Evolutionary conservation across 208 protist genomes (phyloP).

Genomic region (Leishmania turanica): DNA sequence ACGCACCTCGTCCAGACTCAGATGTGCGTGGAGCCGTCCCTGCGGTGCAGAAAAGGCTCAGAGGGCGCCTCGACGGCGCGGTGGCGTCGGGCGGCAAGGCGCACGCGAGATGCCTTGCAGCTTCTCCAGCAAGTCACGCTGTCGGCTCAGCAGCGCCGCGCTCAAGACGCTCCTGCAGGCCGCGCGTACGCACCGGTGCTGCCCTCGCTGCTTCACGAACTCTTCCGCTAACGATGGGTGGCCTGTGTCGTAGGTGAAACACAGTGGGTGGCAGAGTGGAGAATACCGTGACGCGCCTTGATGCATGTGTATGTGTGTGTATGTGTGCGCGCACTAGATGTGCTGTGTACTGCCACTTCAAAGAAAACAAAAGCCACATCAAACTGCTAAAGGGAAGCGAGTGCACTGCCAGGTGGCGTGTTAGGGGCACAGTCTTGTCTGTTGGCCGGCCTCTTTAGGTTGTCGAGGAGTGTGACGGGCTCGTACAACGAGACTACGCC

Average conservation of each 20-base stretch:
- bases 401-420: background rate
- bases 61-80: background rate
- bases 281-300: background rate
- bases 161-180: background rate
- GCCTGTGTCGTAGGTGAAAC: background rate
- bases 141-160: background rate
- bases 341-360: background rate
- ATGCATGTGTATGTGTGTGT: background rate
- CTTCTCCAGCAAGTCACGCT: slow-evolving; percentile 9
- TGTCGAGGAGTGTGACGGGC: background rate
- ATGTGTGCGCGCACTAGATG: background rate
- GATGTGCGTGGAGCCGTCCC: background rate
- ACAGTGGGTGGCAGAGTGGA: background rate
- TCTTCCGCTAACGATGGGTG: slow-evolving; percentile 5
- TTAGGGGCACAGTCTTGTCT: background rate
- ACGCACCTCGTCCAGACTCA: background rate
- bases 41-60: too few species aligned
- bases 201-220: slow-evolving; percentile 9
- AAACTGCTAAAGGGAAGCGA: background rate
- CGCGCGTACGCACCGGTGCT: slow-evolving; percentile 4
- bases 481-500: background rate
- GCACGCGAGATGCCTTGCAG: slow-evolving; percentile 9
- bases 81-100: slow-evolving; percentile 15
- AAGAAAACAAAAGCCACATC: background rate
- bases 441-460: background rate